Evolutionary conservation across 768 basidiomycete species (phyloP).

Genomic region (Pleurotus giganteus): DNA sequence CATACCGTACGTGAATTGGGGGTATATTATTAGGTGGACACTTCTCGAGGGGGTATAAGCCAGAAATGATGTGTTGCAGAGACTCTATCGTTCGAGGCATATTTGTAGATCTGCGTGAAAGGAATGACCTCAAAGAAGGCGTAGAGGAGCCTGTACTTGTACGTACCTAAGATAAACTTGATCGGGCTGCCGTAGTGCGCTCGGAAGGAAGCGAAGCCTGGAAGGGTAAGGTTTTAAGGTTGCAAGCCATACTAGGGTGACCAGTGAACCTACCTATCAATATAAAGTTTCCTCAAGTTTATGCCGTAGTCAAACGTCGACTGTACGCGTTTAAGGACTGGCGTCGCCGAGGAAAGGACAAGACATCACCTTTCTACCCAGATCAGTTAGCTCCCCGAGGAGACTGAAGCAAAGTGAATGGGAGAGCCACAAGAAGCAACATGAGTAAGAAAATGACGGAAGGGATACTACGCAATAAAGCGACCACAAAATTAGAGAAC

Average conservation of each 20-base stretch:
- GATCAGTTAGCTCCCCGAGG: slow-evolving; percentile 69
- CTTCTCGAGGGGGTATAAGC: slow-evolving; percentile 61
- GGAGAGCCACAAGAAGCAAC: background rate
- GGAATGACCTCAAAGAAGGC: background rate
- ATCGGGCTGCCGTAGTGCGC: slow-evolving; percentile 38
- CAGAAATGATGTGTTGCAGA: slow-evolving; percentile 69
- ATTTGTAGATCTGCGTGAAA: slow-evolving; percentile 57
- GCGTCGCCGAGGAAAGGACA: background rate
- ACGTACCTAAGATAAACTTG: slow-evolving; percentile 59
- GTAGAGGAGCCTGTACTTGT: background rate
- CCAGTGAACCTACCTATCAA: slow-evolving; percentile 50
- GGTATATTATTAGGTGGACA: slow-evolving; percentile 45
- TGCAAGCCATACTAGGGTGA: background rate
- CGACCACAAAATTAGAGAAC: slow-evolving; percentile 16
- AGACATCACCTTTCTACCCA: slow-evolving; percentile 57
- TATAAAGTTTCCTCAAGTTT: slow-evolving; percentile 60
- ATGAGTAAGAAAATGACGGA: background rate
- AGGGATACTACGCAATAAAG: background rate
- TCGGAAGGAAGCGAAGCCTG: slow-evolving; percentile 67
- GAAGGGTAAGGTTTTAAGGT: background rate
- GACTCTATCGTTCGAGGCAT: slow-evolving; percentile 77
- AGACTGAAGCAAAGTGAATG: slow-evolving; percentile 38
- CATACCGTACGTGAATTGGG: slow-evolving; percentile 54
- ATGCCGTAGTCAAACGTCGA: slow-evolving; percentile 64
- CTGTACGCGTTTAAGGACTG: slow-evolving; percentile 29